phyloP scores from a whole-genome alignment of 2,329 filamentous ascomycete species.

The Ophiosphaerella korrae region DNA sequence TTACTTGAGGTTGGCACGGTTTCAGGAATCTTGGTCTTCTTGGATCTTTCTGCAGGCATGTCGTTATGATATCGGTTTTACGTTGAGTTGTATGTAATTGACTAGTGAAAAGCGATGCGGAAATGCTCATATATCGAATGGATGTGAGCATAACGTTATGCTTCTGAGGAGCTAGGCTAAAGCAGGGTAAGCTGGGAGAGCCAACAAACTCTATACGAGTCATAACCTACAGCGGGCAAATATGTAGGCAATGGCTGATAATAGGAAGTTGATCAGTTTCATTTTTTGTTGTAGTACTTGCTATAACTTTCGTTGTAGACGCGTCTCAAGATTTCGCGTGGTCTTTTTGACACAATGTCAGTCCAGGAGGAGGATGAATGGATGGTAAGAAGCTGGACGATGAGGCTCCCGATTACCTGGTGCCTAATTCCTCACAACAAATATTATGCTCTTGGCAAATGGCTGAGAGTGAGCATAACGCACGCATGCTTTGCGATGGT shows the following conservation, averaged over 20 bases:
- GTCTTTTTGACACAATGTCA: too few species aligned
- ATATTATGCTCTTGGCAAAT: not conserved
- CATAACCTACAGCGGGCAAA: not conserved
- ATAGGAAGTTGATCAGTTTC: too few species aligned
- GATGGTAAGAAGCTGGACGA: too few species aligned
- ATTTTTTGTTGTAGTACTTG: too few species aligned
- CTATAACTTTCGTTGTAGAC: too few species aligned
- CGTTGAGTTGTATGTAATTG: slow-evolving; percentile 8
- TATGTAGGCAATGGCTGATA: not conserved
- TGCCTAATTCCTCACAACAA: too few species aligned
- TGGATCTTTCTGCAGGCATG: slow-evolving; percentile 28
- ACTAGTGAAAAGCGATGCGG: not conserved
- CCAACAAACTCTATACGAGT: not conserved
- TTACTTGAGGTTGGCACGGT: slow-evolving; percentile 29
- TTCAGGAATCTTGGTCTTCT: slow-evolving; percentile 25
- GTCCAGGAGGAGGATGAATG: too few species aligned
- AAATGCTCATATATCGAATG: slow-evolving; percentile 7
- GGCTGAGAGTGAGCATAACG: not conserved
- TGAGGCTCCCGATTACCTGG: too few species aligned
- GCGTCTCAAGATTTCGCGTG: too few species aligned
- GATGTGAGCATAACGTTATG: slow-evolving; percentile 34
- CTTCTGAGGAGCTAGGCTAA: slow-evolving; percentile 7
- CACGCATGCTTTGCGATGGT: not conserved
- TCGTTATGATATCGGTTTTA: slow-evolving; percentile 15
- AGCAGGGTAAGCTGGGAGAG: slow-evolving; percentile 9